A percentile compares a stretch with the other conserved stretches of the same genome.
Conservation (phyloP, 2,329 filamentous ascomycete species). For the Aspergillus quadricinctus region DNA sequence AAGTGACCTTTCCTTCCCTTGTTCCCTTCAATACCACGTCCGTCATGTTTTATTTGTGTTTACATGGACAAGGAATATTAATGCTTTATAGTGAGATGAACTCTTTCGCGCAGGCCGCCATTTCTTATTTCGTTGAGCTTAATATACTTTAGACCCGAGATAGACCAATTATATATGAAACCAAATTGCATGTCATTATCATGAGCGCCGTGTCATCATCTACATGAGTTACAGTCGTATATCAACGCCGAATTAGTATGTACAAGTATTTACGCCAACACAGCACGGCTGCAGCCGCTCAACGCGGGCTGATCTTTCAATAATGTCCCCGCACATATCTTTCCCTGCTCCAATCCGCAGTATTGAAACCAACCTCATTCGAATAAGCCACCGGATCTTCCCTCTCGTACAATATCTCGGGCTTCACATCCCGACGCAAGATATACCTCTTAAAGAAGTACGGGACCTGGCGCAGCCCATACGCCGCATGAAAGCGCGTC, state of each 20-base stretch:
- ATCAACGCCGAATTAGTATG: background rate
- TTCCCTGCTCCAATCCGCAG: constrained; percentile 8
- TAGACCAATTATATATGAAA: background rate
- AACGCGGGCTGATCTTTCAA: background rate
- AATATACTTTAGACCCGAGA: background rate
- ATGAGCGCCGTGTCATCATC: background rate
- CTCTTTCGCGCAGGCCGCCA: no score
- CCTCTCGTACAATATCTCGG: constrained; percentile 34
- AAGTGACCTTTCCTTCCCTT: constrained; percentile 17
- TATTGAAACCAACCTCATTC: constrained; percentile 23
- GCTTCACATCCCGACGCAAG: constrained; percentile 36
- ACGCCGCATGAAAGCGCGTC: constrained; percentile 40
- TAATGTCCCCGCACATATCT: background rate
- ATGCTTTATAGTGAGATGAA: no score
- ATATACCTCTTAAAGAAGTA: constrained; percentile 35
- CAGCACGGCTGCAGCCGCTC: no score
- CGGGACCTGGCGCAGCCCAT: constrained; percentile 35
- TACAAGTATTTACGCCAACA: background rate
- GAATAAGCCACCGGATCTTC: constrained; percentile 19
- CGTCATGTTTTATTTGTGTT: background rate
- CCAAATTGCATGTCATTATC: background rate
- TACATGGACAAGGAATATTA: background rate
- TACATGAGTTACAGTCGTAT: background rate
- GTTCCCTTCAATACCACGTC: background rate
- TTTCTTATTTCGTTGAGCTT: background rate